Percentiles rank a stretch among this genome's conserved stretches.
phyloP scores from a whole-genome alignment of 495 filamentous ascomycete species.

The Glarea lozoyensis region DNA sequence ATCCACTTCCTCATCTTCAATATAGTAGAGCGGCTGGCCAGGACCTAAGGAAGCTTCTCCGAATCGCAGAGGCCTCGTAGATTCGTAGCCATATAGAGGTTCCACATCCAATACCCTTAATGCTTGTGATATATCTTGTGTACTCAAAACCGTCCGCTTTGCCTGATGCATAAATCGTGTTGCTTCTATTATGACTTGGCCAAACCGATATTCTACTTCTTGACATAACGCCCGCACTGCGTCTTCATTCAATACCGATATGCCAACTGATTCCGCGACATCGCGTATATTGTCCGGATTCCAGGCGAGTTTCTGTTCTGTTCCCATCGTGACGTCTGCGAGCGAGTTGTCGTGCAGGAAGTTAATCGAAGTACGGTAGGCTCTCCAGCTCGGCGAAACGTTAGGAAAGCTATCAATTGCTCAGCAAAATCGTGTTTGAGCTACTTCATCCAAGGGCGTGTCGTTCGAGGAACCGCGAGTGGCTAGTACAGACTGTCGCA shows the following conservation, averaged over 20 bases:
- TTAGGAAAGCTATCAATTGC: too few species aligned
- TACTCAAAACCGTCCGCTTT: constrained; percentile 72
- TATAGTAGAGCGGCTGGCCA: constrained; percentile 92
- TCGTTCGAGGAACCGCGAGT: too few species aligned
- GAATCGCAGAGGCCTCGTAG: constrained; percentile 74
- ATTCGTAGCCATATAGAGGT: constrained; percentile 92
- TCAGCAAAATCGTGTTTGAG: too few species aligned
- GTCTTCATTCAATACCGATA: constrained; percentile 68
- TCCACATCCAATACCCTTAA: constrained; percentile 82
- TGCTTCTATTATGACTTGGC: constrained; percentile 85
- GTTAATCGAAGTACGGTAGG: too few species aligned
- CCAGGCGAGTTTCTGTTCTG: constrained; percentile 54
- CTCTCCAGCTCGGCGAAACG: too few species aligned
- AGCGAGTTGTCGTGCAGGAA: too few species aligned
- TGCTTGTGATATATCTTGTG: constrained; percentile 78
- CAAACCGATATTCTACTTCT: constrained; percentile 90
- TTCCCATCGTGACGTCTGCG: too few species aligned
- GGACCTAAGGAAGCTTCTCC: constrained; percentile 91
- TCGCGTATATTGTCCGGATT: constrained; percentile 92
- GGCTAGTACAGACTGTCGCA: too few species aligned
- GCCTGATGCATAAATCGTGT: constrained; percentile 90
- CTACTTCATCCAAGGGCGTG: too few species aligned
- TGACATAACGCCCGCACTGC: constrained; percentile 75
- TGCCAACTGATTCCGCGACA: constrained; percentile 90
- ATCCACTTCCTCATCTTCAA: constrained; percentile 97